A percentile compares a stretch with the other conserved stretches of the same genome.
Conservation (phyloP, 495 filamentous ascomycete species). For the Neurospora sp. region DNA sequence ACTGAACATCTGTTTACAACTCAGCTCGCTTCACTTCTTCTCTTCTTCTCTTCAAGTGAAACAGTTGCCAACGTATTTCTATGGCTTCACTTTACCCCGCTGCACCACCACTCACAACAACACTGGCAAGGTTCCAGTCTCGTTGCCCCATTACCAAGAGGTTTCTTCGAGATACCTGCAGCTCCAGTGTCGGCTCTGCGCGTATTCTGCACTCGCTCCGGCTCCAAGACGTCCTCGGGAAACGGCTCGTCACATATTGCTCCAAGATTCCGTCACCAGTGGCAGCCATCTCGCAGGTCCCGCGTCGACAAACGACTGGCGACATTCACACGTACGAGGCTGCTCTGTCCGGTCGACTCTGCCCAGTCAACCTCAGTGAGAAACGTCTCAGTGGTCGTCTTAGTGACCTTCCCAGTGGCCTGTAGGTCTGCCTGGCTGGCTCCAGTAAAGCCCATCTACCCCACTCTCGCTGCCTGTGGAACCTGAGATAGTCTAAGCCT, state of each 20-base stretch:
- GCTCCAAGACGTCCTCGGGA: not conserved
- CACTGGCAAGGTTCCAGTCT: not conserved
- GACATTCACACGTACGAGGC: not conserved
- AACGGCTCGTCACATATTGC: not conserved
- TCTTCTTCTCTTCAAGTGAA: not conserved
- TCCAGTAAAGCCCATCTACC: not conserved
- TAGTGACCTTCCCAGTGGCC: not conserved
- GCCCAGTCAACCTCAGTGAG: not conserved
- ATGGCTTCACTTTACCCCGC: not conserved
- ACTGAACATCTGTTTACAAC: not conserved
- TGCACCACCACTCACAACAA: not conserved
- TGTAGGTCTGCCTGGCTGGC: not conserved
- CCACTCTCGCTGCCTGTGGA: not conserved
- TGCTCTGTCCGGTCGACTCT: not conserved
- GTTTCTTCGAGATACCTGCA: not conserved
- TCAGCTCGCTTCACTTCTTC: not conserved
- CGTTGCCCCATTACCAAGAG: not conserved
- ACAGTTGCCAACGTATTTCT: not conserved
- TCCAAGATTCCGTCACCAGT: not conserved
- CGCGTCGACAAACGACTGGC: not conserved
- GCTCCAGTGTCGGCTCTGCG: not conserved
- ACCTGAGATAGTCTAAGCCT: not conserved
- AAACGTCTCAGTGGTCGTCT: not conserved
- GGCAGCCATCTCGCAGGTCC: not conserved
- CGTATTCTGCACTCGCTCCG: not conserved